Percentiles rank a stretch among this genome's conserved stretches.
phyloP scores from a whole-genome alignment of 164 flowering plant species.

The Macadamia tetraphylla region DNA sequence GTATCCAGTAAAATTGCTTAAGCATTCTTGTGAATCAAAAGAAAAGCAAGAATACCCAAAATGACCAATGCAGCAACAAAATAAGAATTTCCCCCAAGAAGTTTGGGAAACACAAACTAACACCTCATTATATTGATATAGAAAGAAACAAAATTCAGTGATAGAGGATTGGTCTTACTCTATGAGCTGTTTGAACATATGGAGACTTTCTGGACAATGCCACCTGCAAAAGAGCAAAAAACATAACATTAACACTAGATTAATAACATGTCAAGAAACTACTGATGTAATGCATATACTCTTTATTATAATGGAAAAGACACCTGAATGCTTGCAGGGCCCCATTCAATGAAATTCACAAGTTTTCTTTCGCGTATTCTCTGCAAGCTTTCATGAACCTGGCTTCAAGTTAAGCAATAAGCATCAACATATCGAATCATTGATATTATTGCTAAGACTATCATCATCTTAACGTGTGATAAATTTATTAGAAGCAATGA shows the following conservation, averaged over 20 bases:
- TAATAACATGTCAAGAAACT: not conserved
- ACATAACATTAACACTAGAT: not conserved
- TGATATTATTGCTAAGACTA: not conserved
- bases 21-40: not conserved
- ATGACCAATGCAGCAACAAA: not conserved
- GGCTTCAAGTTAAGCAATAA: constrained; percentile 13
- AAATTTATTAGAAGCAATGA: not conserved
- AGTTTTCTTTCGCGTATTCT: constrained; percentile 99
- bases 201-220: constrained; percentile 98
- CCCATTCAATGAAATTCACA: constrained; percentile 99
- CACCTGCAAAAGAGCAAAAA: constrained; percentile 43
- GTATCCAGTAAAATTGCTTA: not conserved
- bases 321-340: constrained; percentile 99
- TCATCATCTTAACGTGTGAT: not conserved
- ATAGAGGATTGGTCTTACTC: constrained; percentile 35
- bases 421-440: constrained; percentile 6
- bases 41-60: not conserved
- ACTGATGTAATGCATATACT: not conserved
- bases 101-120: not conserved
- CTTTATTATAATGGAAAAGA: constrained; percentile 5
- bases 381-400: constrained; percentile 99
- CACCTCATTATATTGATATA: not conserved
- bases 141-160: not conserved
- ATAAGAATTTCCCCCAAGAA: not conserved
- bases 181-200: constrained; percentile 94